phyloP scores from a whole-genome alignment of 1,284 basidiomycete species.

The Polyporus tsugae region DNA sequence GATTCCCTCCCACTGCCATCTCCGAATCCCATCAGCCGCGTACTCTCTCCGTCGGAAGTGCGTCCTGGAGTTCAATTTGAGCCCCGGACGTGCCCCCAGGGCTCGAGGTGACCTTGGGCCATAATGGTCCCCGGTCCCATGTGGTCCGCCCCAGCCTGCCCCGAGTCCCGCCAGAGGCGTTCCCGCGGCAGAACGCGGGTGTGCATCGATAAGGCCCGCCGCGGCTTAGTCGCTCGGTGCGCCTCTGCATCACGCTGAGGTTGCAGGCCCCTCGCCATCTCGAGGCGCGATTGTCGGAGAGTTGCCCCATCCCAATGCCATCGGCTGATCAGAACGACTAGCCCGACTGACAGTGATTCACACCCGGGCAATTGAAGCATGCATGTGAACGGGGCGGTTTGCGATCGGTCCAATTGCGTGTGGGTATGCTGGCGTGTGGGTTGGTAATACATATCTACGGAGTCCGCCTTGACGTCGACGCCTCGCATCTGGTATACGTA shows the following conservation, averaged over 20 bases:
- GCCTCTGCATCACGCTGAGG: not conserved
- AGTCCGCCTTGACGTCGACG: not conserved
- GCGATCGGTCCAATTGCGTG: slow-evolving; percentile 5
- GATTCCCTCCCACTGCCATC: slow-evolving; percentile 5
- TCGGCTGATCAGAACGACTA: slow-evolving; percentile 1
- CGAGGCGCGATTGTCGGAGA: slow-evolving; percentile 6
- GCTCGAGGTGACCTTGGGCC: not conserved
- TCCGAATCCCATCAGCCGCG: slow-evolving; percentile 15
- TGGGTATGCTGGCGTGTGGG: not conserved
- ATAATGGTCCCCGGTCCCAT: not conserved
- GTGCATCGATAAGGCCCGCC: slow-evolving; percentile 7
- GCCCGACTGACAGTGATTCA: not conserved
- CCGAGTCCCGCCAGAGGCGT: not conserved
- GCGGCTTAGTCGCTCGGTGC: slow-evolving; percentile 6
- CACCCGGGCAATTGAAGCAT: not conserved
- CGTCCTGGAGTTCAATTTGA: not conserved
- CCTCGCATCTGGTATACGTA: not conserved
- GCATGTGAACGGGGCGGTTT: slow-evolving; percentile 4
- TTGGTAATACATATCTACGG: slow-evolving; percentile 2
- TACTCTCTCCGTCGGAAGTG: not conserved
- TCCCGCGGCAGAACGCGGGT: not conserved
- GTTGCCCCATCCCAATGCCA: not conserved
- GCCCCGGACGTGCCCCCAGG: not conserved
- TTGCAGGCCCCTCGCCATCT: not conserved
- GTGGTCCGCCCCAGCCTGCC: not conserved